Evolutionary conservation across 2,329 filamentous ascomycete species (phyloP).

Genomic region (Aotearoamyces nothofagi): DNA sequence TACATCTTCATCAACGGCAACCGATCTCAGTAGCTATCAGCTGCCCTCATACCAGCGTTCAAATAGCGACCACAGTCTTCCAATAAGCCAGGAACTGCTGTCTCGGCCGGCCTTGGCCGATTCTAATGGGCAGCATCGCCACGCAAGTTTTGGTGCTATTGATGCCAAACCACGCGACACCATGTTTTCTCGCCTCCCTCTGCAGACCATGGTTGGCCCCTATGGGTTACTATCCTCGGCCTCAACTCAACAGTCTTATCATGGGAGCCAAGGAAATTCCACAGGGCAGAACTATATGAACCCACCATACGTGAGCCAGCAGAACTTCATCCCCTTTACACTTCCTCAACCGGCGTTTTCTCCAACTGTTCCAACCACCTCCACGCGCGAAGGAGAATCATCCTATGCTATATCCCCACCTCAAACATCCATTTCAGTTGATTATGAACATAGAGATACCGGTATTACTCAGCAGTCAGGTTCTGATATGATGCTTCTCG

Average conservation of each 20-base stretch:
- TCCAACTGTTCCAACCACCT: conserved; percentile 20
- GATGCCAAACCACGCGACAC: conserved; percentile 13
- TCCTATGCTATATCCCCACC: conserved; percentile 11
- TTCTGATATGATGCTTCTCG: conserved; percentile 41
- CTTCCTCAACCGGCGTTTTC: conserved; percentile 45
- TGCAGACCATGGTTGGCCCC: conserved; percentile 30
- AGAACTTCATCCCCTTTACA: conserved; percentile 47
- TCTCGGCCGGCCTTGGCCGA: conserved; percentile 1
- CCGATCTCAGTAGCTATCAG: conserved; percentile 7
- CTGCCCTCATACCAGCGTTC: conserved; percentile 15
- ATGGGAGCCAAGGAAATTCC: conserved; percentile 22
- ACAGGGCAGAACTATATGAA: conserved; percentile 1
- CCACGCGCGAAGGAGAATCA: conserved; percentile 15
- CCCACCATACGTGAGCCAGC: conserved; percentile 38
- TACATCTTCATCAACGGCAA: conserved; percentile 12
- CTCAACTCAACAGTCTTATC: conserved; percentile 28
- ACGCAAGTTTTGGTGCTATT: conserved; percentile 2
- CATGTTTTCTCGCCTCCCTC: conserved; percentile 27
- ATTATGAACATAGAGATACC: conserved; percentile 18
- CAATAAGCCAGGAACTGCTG: conserved; percentile 9
- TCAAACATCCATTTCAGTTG: conserved; percentile 12
- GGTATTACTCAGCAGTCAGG: conserved; percentile 20
- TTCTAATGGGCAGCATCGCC: conserved; percentile 1
- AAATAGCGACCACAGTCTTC: conserved; percentile 15
- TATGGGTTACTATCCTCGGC: conserved; percentile 39